A percentile compares a stretch with the other conserved stretches of the same genome.
Conservation (phyloP, 345 rosid genomes). For the Arabis alpina region DNA sequence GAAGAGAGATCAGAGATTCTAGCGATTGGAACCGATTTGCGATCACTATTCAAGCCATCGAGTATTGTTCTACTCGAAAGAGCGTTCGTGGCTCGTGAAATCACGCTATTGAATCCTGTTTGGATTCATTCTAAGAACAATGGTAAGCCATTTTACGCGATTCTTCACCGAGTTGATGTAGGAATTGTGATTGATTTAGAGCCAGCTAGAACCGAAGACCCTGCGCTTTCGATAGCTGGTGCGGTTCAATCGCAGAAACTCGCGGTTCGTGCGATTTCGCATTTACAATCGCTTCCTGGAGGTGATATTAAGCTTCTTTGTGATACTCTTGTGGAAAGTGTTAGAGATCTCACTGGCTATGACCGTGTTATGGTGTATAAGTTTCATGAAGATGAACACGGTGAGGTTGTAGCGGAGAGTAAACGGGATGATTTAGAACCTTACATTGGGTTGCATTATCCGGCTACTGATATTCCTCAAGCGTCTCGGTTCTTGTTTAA, state of each 20-base stretch:
- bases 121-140: conserved; percentile 90
- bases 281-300: conserved; percentile 87
- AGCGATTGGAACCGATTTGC: conserved; percentile 69
- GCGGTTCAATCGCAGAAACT: conserved; percentile 98
- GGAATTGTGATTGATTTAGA: conserved; percentile 97
- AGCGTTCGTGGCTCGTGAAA: conserved; percentile 88
- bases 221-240: conserved; percentile 94
- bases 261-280: conserved; percentile 91
- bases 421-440: conserved; percentile 84
- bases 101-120: conserved; percentile 83
- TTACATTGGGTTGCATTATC: conserved; percentile 92
- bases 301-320: conserved; percentile 89
- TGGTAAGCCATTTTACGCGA: conserved; percentile 87
- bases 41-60: conserved; percentile 67
- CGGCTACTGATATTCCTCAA: conserved; percentile 97
- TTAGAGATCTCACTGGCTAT: conserved; percentile 89
- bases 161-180: conserved; percentile 90
- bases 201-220: conserved; percentile 93
- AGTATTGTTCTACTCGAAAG: conserved; percentile 68
- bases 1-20: conserved; percentile 76
- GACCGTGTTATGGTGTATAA: conserved; percentile 98
- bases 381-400: conserved; percentile 98
- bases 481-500: conserved; percentile 93
- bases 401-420: conserved; percentile 97
- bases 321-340: conserved; percentile 87